These are phyloP conservation scores for Leccinum imitatum DNA, from an alignment of 768 basidiomycete genomes.

Conservation along the genomic window DNA sequence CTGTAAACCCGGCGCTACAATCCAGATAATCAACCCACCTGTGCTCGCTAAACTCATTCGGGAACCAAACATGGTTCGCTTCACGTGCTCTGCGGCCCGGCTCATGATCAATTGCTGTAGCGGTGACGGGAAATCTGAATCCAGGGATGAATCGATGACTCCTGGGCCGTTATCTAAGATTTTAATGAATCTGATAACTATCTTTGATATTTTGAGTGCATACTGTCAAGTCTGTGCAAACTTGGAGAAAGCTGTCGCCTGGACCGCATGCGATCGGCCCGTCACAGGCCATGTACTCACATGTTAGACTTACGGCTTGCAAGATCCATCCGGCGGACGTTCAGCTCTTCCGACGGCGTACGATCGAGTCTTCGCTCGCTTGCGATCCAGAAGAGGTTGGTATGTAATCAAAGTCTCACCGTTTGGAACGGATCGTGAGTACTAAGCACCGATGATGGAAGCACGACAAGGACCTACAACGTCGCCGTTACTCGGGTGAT, in stretches of 20 bases:
- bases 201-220: background rate
- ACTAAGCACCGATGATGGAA: background rate
- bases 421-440: background rate
- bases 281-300: background rate
- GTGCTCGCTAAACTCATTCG: background rate
- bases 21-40: conserved; percentile 10
- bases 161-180: background rate
- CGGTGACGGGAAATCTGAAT: background rate
- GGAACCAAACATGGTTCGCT: background rate
- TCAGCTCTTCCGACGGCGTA: background rate
- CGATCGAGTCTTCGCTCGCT: background rate
- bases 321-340: background rate
- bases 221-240: background rate
- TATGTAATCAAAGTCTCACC: background rate
- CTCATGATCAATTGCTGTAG: conserved; percentile 1
- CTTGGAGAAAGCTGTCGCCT: background rate
- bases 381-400: background rate
- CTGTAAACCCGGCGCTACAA: conserved; percentile 9
- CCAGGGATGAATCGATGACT: background rate
- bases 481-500: background rate
- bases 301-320: background rate
- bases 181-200: background rate
- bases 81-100: background rate
- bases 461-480: background rate
- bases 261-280: background rate